Evolutionary conservation across 2,329 filamentous ascomycete genomes (phyloP).

Genomic region (Cadophora sp.): DNA sequence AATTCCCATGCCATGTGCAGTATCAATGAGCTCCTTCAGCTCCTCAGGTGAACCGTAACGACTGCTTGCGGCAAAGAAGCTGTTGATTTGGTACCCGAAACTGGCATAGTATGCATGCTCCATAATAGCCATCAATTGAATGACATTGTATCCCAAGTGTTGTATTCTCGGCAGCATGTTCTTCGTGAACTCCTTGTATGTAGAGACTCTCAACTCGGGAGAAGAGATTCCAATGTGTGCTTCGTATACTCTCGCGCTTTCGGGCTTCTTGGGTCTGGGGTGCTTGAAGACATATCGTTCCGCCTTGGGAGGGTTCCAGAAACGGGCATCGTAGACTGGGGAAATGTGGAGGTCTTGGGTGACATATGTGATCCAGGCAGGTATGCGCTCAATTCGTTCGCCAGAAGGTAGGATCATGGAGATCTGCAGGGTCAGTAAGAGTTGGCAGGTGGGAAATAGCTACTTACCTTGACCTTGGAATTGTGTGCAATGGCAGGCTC

Average conservation of each 20-base stretch:
- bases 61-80: conserved; percentile 97
- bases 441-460: neutral
- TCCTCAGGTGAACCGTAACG: conserved; percentile 94
- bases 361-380: conserved; percentile 97
- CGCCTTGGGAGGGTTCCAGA: conserved; percentile 88
- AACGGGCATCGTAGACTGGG: conserved; percentile 90
- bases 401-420: conserved; percentile 81
- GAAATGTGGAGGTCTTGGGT: conserved; percentile 92
- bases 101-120: conserved; percentile 99
- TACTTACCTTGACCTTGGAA: conserved; percentile 87
- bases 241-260: conserved; percentile 92
- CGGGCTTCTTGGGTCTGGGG: conserved; percentile 79
- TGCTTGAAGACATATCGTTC: conserved; percentile 89
- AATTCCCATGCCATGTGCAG: conserved; percentile 88
- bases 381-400: conserved; percentile 84
- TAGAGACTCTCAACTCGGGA: conserved; percentile 85
- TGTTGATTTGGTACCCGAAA: conserved; percentile 98
- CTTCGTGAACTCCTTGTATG: conserved; percentile 96
- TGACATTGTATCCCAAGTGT: conserved; percentile 91
- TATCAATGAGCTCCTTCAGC: conserved; percentile 95
- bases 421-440: conserved; percentile 61
- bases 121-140: conserved; percentile 99
- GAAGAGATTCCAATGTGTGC: conserved; percentile 98
- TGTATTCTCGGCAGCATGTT: conserved; percentile 93
- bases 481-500: conserved; percentile 85